phyloP scores from a whole-genome alignment of 352 stramenopile species.

The Pythium oligandrum region DNA sequence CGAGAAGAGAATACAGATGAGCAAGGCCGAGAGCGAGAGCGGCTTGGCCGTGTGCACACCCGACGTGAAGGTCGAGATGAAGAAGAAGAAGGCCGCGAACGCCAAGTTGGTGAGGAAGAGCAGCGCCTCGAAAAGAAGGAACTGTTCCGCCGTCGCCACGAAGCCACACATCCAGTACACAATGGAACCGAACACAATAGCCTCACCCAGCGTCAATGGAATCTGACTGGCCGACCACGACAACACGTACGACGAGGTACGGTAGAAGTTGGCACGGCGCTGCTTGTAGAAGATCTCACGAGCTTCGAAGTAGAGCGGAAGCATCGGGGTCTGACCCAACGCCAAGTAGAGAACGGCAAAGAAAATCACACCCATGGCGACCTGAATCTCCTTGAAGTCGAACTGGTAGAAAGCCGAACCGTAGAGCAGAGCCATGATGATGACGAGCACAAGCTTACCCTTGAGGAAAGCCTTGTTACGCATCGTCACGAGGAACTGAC shows the following conservation, averaged over 20 bases:
- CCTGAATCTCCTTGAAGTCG: conserved; percentile 18
- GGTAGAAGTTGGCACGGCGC: conserved; percentile 61
- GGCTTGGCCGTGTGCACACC: conserved; percentile 23
- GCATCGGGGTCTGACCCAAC: conserved; percentile 48
- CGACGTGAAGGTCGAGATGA: conserved; percentile 18
- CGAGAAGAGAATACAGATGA: conserved; percentile 27
- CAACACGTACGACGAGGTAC: conserved; percentile 55
- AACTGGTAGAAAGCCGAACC: conserved; percentile 26
- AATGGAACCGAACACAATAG: conserved; percentile 59
- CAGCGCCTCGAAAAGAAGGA: conserved; percentile 48
- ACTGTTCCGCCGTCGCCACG: conserved; percentile 23
- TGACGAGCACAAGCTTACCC: conserved; percentile 20
- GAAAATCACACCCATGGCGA: conserved; percentile 63
- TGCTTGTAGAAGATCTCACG: conserved; percentile 68
- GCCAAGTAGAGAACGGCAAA: conserved; percentile 58
- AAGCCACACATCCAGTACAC: conserved; percentile 74
- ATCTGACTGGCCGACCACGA: conserved; percentile 24
- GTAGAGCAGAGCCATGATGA: conserved; percentile 32
- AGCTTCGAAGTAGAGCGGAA: conserved; percentile 57
- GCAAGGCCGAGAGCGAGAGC: conserved; percentile 15
- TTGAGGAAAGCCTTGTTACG: conserved; percentile 29
- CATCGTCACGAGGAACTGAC: conserved; percentile 51
- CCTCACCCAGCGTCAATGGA: conserved; percentile 37
- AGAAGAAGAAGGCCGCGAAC: conserved; percentile 25
- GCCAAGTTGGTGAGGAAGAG: conserved; percentile 39